Evolutionary conservation across 805 yeast genomes (phyloP), one percentile per base, ranked within the genome.

Genomic region (Candida jianshihensis): DNA sequence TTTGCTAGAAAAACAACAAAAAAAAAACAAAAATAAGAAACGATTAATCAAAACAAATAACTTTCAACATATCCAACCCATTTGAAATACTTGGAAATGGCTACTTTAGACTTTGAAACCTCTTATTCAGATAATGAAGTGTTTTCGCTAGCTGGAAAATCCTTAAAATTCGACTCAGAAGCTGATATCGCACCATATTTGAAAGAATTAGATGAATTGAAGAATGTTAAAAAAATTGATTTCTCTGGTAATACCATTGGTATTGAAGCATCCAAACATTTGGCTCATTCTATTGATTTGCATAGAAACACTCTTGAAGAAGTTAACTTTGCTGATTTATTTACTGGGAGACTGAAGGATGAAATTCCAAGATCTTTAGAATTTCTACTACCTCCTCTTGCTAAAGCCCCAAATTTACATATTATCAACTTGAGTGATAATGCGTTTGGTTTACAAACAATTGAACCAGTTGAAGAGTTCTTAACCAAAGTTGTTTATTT

Each of bases 381-480:
- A 40, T 67, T 70, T 46, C 66, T 92, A 44, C 73, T 89, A 43
- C 83, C 88, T 16, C 82, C 84, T 2, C 68, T 92, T 36, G 66
- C 85, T 46, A 60, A 74, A 44, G 79, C 86, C 48, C 74, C 80
- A 34, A 72, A 81, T 19, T 68, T 90, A 48, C 72, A 73, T 43
- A 78, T 86, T 27, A 66, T 92, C 41, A 84, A 92, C 59, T 68
- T 92, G 44, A 80, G 95, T 51, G 98, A 92, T 60, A 92, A 92
- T 58, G 99, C 99, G 0, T 82, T 90, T 57, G 99, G 99, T 11
- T 80, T 92, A 54, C 94, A 92, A 54, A 84, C 97, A 18, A 86
- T 92, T 43, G 95, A 82, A 40, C 94, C 92, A 8, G 70, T 92
- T 38, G 96, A 92, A 56, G 70, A 67, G 19, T 88, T 80, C 51